These are phyloP conservation scores for Colletotrichum theobromicola DNA, from an alignment of 2,329 filamentous ascomycete species.

Conservation along the genomic window DNA sequence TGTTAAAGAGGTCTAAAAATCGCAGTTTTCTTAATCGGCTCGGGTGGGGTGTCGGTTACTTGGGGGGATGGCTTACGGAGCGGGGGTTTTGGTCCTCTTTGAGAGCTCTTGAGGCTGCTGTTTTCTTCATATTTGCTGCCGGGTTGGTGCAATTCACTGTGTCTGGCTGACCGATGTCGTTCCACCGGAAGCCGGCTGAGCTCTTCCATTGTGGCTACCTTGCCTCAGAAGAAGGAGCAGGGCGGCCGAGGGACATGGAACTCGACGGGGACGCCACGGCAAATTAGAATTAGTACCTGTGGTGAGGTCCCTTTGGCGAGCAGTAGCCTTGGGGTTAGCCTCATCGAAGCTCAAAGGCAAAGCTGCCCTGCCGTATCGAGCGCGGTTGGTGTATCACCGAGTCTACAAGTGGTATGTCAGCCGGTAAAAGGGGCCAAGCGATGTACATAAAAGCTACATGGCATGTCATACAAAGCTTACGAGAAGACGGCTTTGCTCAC, in stretches of 20 bases:
- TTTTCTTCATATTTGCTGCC: background rate
- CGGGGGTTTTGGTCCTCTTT: background rate
- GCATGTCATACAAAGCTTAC: background rate
- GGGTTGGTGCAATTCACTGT: background rate
- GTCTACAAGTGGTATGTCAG: background rate
- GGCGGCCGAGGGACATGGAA: background rate
- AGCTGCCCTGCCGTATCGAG: background rate
- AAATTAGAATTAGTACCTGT: background rate
- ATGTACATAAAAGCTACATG: background rate
- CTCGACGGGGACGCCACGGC: background rate
- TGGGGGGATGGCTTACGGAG: no score
- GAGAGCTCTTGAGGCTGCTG: background rate
- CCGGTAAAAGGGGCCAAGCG: background rate
- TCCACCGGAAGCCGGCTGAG: background rate
- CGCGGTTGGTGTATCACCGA: background rate
- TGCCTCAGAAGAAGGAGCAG: background rate
- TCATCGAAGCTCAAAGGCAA: background rate
- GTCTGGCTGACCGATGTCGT: background rate
- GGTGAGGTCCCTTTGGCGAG: constrained; percentile 2
- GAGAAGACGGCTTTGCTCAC: background rate
- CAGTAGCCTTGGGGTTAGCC: background rate
- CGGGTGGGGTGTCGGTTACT: no score
- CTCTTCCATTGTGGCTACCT: background rate
- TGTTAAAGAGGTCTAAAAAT: no score
- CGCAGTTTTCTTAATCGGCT: no score